These are phyloP conservation scores for Penicillium maclennaniae DNA, from an alignment of 495 filamentous ascomycete species.

Conservation along the genomic window DNA sequence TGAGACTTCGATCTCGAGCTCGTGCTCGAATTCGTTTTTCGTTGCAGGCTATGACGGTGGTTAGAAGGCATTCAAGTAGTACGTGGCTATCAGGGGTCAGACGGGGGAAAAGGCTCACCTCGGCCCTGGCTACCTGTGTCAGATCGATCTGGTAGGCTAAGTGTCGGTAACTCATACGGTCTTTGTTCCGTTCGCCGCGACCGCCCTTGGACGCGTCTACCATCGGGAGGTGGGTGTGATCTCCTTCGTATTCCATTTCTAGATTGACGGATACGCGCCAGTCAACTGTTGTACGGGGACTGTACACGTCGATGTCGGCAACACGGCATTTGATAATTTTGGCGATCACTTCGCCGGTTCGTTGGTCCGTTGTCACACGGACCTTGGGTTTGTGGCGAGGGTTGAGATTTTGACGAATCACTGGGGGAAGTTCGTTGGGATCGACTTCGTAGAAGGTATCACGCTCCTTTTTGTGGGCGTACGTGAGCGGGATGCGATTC, in stretches of 20 bases:
- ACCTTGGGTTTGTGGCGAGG: slow-evolving; percentile 62
- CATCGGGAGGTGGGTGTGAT: slow-evolving; percentile 50
- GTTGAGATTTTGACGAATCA: slow-evolving; percentile 53
- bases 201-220: slow-evolving; percentile 31
- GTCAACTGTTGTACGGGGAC: slow-evolving; percentile 68
- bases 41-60: slow-evolving; percentile 30
- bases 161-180: slow-evolving; percentile 84
- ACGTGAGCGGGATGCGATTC: slow-evolving; percentile 66
- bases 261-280: slow-evolving; percentile 87
- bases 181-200: slow-evolving; percentile 68
- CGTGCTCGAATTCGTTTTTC: slow-evolving; percentile 68
- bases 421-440: slow-evolving; percentile 48
- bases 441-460: slow-evolving; percentile 82
- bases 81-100: slow-evolving; percentile 1
- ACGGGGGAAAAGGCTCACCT: slow-evolving; percentile 45
- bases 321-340: slow-evolving; percentile 87
- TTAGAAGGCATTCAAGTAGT: slow-evolving; percentile 15
- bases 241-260: slow-evolving; percentile 80
- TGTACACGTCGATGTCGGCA: slow-evolving; percentile 77
- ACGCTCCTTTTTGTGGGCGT: slow-evolving; percentile 72
- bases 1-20: slow-evolving; percentile 82
- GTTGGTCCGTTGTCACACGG: slow-evolving; percentile 72
- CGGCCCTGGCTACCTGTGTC: slow-evolving; percentile 71
- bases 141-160: slow-evolving; percentile 81
- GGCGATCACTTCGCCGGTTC: slow-evolving; percentile 65